Conservation (phyloP, 2,329 filamentous ascomycete species). For the Fonsecaea monophora region DNA sequence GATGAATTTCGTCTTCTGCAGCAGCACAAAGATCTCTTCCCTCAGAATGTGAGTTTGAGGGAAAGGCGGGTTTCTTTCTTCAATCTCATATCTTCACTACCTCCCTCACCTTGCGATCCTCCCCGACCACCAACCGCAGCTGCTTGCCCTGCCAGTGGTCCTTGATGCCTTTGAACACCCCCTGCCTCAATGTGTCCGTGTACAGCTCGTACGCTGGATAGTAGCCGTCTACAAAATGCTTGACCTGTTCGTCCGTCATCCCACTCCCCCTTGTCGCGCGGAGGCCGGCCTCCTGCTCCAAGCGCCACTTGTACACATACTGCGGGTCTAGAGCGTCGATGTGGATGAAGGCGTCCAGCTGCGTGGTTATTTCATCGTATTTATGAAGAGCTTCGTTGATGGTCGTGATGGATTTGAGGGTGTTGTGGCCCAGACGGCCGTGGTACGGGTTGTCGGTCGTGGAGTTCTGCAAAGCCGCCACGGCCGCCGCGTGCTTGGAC, state of each 20-base stretch:
- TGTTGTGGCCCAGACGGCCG: conserved; percentile 61
- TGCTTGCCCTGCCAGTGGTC: conserved; percentile 59
- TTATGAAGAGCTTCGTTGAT: conserved; percentile 65
- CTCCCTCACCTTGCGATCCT: conserved; percentile 66
- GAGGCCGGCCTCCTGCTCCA: conserved; percentile 78
- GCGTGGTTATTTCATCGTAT: conserved; percentile 66
- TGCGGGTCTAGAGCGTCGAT: conserved; percentile 74
- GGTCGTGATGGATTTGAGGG: conserved; percentile 62
- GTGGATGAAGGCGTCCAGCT: conserved; percentile 69
- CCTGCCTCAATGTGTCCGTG: conserved; percentile 63
- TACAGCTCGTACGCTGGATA: conserved; percentile 77
- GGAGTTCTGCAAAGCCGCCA: conserved; percentile 53
- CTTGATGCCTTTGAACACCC: conserved; percentile 57
- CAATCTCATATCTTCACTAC: conserved; percentile 57
- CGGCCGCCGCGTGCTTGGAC: conserved; percentile 60
- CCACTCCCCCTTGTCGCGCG: conserved; percentile 71
- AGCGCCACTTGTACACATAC: conserved; percentile 84
- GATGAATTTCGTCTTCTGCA: too few species aligned
- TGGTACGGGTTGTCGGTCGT: conserved; percentile 46
- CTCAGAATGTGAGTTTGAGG: too few species aligned
- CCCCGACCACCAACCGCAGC: conserved; percentile 67
- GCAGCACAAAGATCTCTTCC: too few species aligned
- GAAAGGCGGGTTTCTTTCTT: too few species aligned
- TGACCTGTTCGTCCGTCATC: conserved; percentile 83
- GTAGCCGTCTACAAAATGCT: conserved; percentile 75